These are phyloP conservation scores for Colletotrichum sp. DNA, from an alignment of 2,329 filamentous ascomycete genomes.

Conservation along the genomic window DNA sequence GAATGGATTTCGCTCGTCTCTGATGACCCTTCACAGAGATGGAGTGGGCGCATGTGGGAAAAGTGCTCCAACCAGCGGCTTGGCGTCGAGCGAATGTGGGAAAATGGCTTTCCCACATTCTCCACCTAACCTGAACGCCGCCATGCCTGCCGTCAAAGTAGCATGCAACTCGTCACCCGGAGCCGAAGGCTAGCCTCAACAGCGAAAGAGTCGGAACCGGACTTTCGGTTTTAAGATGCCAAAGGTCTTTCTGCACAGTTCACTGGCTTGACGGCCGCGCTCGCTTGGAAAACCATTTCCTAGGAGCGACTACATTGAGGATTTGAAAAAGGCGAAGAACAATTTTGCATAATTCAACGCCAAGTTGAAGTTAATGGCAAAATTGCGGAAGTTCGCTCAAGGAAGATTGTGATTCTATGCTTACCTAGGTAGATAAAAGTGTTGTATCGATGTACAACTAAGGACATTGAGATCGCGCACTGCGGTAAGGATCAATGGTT, in stretches of 20 bases:
- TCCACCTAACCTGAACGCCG: not conserved
- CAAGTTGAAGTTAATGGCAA: too few relatives aligned
- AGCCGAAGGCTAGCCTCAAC: not conserved
- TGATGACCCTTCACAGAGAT: not conserved
- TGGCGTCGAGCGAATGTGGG: not conserved
- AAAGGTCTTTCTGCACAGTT: not conserved
- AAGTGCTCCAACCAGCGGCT: not conserved
- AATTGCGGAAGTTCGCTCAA: too few relatives aligned
- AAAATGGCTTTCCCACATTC: not conserved
- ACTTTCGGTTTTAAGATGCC: not conserved
- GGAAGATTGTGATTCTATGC: rapidly evolving
- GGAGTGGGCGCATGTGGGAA: not conserved
- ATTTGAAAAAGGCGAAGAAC: too few relatives aligned
- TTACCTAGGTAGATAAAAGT: not conserved
- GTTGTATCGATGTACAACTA: not conserved
- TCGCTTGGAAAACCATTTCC: not conserved
- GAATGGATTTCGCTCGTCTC: not conserved
- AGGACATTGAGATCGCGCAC: not conserved
- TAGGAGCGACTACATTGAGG: not conserved
- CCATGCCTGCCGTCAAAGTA: not conserved
- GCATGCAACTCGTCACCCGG: not conserved
- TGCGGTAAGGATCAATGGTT: rapidly evolving
- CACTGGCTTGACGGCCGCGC: not conserved
- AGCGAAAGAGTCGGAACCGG: not conserved
- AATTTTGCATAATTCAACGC: too few relatives aligned